Conservation (phyloP, 305 asterid species). For the Solanum hybrid region DNA sequence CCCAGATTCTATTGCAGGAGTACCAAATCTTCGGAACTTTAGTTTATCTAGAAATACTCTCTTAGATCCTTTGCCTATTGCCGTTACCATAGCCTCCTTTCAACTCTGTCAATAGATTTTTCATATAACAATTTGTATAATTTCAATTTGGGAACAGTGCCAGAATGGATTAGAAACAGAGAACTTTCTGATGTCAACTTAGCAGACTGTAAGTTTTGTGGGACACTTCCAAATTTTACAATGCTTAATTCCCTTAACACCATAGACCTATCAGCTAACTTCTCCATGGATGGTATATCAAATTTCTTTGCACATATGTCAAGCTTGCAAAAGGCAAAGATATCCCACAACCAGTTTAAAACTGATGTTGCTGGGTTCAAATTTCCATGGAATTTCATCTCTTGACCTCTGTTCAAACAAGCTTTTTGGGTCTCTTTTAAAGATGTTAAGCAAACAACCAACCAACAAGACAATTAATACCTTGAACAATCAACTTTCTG, state of each 20-base stretch:
- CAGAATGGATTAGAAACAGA: conserved; percentile 54
- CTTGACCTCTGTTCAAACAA: conserved; percentile 59
- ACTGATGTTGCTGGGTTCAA: conserved; percentile 48
- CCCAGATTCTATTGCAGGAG: conserved; percentile 50
- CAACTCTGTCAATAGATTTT: conserved; percentile 56
- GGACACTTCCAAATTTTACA: conserved; percentile 59
- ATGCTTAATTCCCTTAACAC: conserved; percentile 45
- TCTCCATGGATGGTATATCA: conserved; percentile 46
- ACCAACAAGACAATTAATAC: conserved; percentile 42
- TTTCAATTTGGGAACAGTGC: conserved; percentile 42
- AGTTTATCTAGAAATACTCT: conserved; percentile 57
- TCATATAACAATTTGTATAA: conserved; percentile 35
- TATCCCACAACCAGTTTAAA: conserved; percentile 48
- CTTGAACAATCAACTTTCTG: conserved; percentile 51
- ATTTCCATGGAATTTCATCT: conserved; percentile 49
- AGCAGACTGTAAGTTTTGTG: conserved; percentile 59
- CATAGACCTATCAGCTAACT: conserved; percentile 65
- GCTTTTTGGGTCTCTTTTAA: conserved; percentile 48
- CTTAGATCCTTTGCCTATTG: conserved; percentile 45
- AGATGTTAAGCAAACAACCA: conserved; percentile 22
- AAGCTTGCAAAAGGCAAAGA: conserved; percentile 40
- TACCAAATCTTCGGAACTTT: conserved; percentile 57
- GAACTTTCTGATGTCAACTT: conserved; percentile 53
- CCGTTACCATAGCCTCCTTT: conserved; percentile 38
- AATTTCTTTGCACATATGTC: conserved; percentile 40